These are phyloP conservation scores for Xylariaceae sp. DNA, from an alignment of 2,329 filamentous ascomycete genomes.

Conservation along the genomic window DNA sequence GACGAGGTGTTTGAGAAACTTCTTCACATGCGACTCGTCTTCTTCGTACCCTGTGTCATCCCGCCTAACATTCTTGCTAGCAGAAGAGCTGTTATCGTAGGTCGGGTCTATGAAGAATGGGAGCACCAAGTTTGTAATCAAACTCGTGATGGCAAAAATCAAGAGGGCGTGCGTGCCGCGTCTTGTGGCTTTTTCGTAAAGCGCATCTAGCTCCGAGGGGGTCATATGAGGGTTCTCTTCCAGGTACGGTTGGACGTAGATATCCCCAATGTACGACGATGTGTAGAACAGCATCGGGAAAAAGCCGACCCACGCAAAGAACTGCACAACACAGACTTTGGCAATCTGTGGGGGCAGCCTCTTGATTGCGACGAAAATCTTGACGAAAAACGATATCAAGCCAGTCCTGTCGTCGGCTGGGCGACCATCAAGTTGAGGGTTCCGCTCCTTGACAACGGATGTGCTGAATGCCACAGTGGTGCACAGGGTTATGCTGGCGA, in stretches of 20 bases:
- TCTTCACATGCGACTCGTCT: conserved; percentile 32
- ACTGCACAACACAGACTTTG: conserved; percentile 75
- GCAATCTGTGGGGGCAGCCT: conserved; percentile 76
- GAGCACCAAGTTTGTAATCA: conserved; percentile 73
- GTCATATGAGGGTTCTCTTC: conserved; percentile 72
- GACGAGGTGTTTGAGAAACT: conserved; percentile 56
- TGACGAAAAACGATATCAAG: conserved; percentile 71
- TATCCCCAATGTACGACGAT: conserved; percentile 87
- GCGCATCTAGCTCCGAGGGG: conserved; percentile 65
- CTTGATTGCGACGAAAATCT: conserved; percentile 70
- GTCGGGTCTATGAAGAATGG: conserved; percentile 82
- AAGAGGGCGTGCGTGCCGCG: conserved; percentile 86
- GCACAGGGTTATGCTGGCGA: conserved; percentile 70
- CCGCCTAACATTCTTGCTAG: conserved; percentile 28
- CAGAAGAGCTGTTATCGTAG: conserved; percentile 50
- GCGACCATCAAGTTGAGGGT: conserved; percentile 67
- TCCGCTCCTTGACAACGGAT: conserved; percentile 65
- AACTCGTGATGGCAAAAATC: conserved; percentile 79
- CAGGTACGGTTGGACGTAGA: conserved; percentile 82
- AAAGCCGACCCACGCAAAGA: conserved; percentile 91
- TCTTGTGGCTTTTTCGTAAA: conserved; percentile 81
- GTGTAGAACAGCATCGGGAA: conserved; percentile 95
- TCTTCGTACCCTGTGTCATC: conserved; percentile 23
- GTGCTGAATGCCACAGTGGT: conserved; percentile 68
- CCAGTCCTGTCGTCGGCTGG: conserved; percentile 56